A percentile compares a stretch with the other conserved stretches of the same genome.
phyloP scores from a whole-genome alignment of 345 rosid species.

The Salix arbutifolia region DNA sequence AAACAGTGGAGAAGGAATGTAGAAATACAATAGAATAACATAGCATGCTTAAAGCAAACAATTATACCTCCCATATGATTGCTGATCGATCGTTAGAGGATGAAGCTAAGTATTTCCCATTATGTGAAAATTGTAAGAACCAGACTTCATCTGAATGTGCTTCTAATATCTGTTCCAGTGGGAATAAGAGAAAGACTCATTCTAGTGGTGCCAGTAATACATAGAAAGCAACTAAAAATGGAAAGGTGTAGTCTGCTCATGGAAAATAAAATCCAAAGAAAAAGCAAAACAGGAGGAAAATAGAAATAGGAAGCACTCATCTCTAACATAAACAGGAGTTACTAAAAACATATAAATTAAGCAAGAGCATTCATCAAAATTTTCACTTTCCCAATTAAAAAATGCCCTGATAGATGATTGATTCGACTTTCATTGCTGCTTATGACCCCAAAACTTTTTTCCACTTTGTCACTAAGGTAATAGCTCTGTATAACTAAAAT shows the following conservation, averaged over 20 bases:
- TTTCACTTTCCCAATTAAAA: neutral
- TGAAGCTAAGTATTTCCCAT: constrained; percentile 68
- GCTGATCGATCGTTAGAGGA: constrained; percentile 58
- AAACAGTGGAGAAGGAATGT: neutral
- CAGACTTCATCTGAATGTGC: constrained; percentile 69
- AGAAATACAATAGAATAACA: neutral
- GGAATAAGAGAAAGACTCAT: neutral
- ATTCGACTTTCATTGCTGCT: neutral
- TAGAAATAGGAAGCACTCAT: neutral
- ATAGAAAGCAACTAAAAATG: neutral
- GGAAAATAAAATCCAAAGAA: neutral
- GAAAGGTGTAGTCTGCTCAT: neutral
- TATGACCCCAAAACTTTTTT: neutral
- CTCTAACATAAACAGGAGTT: neutral
- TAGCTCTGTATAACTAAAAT: neutral
- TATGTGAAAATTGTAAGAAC: constrained; percentile 69
- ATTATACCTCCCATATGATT: constrained; percentile 65
- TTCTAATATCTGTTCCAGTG: constrained; percentile 50
- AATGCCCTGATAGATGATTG: neutral
- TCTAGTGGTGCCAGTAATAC: neutral
- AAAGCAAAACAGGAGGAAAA: neutral
- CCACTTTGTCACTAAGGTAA: neutral
- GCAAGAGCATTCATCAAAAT: neutral
- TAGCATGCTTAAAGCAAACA: neutral
- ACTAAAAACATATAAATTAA: neutral